These are phyloP conservation scores for Seminavis robusta DNA, from an alignment of 108 stramenopile genomes.

Conservation along the genomic window DNA sequence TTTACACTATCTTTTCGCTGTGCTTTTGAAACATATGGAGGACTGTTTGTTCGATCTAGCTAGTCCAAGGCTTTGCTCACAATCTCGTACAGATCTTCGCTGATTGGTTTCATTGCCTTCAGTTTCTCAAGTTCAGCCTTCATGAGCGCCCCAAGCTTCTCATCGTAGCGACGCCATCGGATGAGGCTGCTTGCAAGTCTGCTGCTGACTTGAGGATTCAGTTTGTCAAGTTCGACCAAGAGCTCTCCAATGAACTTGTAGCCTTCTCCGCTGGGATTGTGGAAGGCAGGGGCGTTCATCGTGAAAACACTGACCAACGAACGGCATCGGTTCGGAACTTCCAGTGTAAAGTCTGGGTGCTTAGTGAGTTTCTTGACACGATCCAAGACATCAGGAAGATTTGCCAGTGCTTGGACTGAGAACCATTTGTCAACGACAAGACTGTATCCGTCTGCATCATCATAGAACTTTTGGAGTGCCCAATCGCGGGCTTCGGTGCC, in stretches of 20 bases:
- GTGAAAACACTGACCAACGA: conserved; percentile 80
- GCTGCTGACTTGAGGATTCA: conserved; percentile 91
- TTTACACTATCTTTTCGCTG: no score
- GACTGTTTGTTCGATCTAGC: conserved; percentile 14
- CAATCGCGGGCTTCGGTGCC: conserved; percentile 43
- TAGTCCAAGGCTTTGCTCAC: conserved; percentile 60
- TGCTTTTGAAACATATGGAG: no score
- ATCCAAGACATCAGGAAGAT: conserved; percentile 63
- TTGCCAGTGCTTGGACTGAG: conserved; percentile 73
- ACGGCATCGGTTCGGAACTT: conserved; percentile 92
- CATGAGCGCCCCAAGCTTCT: conserved; percentile 70
- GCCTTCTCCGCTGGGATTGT: conserved; percentile 78
- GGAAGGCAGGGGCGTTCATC: conserved; percentile 81
- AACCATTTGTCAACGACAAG: conserved; percentile 91
- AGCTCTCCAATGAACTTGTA: conserved; percentile 87
- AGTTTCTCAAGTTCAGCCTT: conserved; percentile 71
- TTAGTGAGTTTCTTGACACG: conserved; percentile 49
- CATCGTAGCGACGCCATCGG: conserved; percentile 80
- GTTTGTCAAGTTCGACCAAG: conserved; percentile 71
- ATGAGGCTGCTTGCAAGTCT: conserved; percentile 75
- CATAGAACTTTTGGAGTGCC: conserved; percentile 63
- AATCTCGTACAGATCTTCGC: conserved; percentile 85
- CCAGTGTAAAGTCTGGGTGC: conserved; percentile 89
- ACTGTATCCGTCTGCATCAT: conserved; percentile 80
- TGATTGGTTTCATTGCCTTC: conserved; percentile 46